Percentiles rank a stretch among this genome's conserved stretches.
Conservation (phyloP, 805 yeast genomes). For the Yarrowia divulgata region DNA sequence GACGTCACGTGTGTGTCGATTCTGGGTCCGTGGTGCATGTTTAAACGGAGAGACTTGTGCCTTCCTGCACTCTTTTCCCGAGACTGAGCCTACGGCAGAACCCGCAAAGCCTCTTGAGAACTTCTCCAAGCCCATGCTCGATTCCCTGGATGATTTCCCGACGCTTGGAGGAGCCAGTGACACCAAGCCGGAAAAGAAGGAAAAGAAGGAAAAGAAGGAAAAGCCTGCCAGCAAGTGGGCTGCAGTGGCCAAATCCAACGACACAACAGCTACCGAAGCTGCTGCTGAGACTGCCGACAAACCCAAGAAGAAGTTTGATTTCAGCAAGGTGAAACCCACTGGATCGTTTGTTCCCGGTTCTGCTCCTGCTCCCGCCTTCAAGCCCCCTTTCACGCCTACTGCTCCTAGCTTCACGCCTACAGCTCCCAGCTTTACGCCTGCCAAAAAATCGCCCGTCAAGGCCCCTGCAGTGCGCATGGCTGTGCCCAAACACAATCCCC, state of each 20-base stretch:
- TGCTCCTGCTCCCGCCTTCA: neutral
- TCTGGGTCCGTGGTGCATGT: constrained; percentile 58
- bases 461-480: constrained; percentile 1
- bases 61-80: constrained; percentile 54
- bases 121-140: constrained; percentile 39
- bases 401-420: constrained; percentile 3
- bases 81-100: constrained; percentile 31
- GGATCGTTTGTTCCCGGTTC: constrained; percentile 36
- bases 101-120: constrained; percentile 30
- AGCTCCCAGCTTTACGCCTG: constrained; percentile 19
- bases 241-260: constrained; percentile 8
- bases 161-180: constrained; percentile 41
- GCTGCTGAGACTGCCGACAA: neutral
- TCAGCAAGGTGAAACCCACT: constrained; percentile 40
- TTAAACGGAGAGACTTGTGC: constrained; percentile 54
- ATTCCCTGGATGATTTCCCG: constrained; percentile 46
- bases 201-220: constrained; percentile 6
- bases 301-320: constrained; percentile 6
- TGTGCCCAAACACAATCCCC: constrained; percentile 13
- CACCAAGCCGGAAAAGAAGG: constrained; percentile 19
- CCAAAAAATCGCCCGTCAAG: constrained; percentile 4
- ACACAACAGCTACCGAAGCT: neutral
- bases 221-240: constrained; percentile 20
- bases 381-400: constrained; percentile 1
- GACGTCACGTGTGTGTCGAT: constrained; percentile 54